Base-by-base conservation (phyloP, 73 alveolate species). In the Paramecium octaurelia region DNA sequence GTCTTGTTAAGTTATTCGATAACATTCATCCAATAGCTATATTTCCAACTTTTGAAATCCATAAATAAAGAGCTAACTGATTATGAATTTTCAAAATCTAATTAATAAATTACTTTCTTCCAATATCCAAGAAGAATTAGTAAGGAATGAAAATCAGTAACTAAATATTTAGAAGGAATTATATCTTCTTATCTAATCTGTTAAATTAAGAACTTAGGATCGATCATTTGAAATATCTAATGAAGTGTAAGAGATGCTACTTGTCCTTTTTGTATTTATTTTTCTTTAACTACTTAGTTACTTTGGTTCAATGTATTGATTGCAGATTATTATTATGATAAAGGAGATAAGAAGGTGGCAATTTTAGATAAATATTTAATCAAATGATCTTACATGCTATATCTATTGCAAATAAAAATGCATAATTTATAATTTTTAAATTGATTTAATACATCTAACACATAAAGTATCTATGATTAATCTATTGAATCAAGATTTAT, bases 331-430 rank as follows among this genome's bases (percentile, higher is more conserved):
- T 92, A 76, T 59, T 80, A 35, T 21, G 80, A 93, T 50, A 95
- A 58, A 69, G 95, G 95, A 29, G 99, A 95, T 86, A 92, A 96
- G 68, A 93, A 95, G 20, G 86, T 50, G 29, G 97, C 96, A 18
- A 97, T 87, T n/a, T 96, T 83, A 1, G 84, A 70, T 43, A 97
- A 58, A 60, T 96, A 97, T 68, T 98, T 95, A 5, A 98, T 97
- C 14, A 97, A 46, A 46, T 95, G 88, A 31, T 93, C 95, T 0
- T 90, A 92, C 42, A 97, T 54, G 24, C 93, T 92, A 64, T 97
- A 97, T 48, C 98, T 86, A 86, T 97, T 95, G 95, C 99, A 97
- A 83, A 97, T 95, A 69, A 97, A 93, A 86, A 97, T 92, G 59
- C 97, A 96, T 16, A 97, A 93, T 86, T 94, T 94, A 87, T 77